Base-by-base conservation (phyloP, 306 rosid genomes). In the Prosopis cineraria region DNA sequence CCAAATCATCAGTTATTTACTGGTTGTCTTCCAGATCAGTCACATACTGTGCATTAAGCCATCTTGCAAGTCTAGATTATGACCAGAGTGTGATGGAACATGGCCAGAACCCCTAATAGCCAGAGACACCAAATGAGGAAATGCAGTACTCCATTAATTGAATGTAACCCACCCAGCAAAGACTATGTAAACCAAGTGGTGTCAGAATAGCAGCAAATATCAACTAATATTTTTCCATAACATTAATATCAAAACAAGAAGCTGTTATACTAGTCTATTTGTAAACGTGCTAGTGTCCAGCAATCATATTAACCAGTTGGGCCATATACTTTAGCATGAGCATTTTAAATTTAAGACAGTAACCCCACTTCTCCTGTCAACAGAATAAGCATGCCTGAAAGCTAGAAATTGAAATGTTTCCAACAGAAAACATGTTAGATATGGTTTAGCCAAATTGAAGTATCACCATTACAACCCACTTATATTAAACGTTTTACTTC, bases 51-150 rank as follows among this genome's bases (percentile, higher is more conserved):
- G 40, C 41, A 75, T 50, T 47, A 72, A 63, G 65, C 12, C 47
- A 39, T 64, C 64, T 55, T 40, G 55, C 22, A 20, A 67, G 31
- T 39, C 68, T 11, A 41, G 25, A 29, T 58, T 34, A 70, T 73
- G 60, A 70, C 73, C 40, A 81, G 3, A 30, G 25, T n/a, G 63
- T 27, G 13, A 44, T 68, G 69, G 45, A 62, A 60, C 16, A 47
- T 47, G 7, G 5, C 52, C 22, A 47, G 53, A 47, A 16, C n/a
- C 17, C 8, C 53, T 47, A 14, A 17, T 47, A 47, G 22, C 8
- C 53, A 1, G 9, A 17, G 53, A 47, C 8, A 47, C 60, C 14
- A 53, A 22, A 53, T 53, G 14, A 53, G 60, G 60, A 9, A 9
- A 8, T 8, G 5, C 60, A 53, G 9, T 53, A 22, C 13, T 8